phyloP scores from a whole-genome alignment of 768 basidiomycete species.

The Lactarius pseudohatsudake region DNA sequence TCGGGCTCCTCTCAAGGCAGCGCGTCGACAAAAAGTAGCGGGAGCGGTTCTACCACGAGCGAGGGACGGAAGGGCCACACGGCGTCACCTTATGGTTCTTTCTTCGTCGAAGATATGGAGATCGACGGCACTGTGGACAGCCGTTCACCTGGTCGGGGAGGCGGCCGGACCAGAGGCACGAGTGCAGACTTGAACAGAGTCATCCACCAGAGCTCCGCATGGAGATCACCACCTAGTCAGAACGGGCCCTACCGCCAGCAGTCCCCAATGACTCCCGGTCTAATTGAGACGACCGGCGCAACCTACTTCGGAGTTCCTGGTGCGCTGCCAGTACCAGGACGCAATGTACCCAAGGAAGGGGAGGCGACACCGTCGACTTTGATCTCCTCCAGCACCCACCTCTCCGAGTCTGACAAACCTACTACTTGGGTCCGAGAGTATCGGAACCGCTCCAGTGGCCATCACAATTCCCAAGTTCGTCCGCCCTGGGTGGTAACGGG shows the following conservation, averaged over 20 bases:
- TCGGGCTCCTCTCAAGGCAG: conserved; percentile 15
- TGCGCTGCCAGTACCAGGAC: background rate
- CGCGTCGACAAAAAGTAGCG: conserved; percentile 8
- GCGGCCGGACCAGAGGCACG: background rate
- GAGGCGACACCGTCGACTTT: background rate
- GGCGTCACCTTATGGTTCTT: conserved; percentile 23
- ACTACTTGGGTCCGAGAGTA: conserved; percentile 2
- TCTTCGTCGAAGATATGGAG: conserved; percentile 24
- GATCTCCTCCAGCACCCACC: conserved; percentile 2
- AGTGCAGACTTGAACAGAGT: background rate
- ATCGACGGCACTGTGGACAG: background rate
- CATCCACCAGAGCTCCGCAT: background rate
- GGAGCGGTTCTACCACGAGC: conserved; percentile 6
- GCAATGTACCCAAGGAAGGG: too few species aligned
- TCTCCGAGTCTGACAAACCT: conserved; percentile 1
- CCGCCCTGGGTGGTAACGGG: background rate
- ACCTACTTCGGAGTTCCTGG: background rate
- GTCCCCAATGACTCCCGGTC: background rate
- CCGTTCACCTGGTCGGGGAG: background rate
- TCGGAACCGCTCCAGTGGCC: background rate
- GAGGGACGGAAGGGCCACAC: background rate
- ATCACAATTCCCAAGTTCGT: background rate
- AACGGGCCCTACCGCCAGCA: background rate
- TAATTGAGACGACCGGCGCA: background rate
- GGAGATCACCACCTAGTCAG: background rate